phyloP scores from a whole-genome alignment of 352 stramenopile species.

The Phytopythium montanum region DNA sequence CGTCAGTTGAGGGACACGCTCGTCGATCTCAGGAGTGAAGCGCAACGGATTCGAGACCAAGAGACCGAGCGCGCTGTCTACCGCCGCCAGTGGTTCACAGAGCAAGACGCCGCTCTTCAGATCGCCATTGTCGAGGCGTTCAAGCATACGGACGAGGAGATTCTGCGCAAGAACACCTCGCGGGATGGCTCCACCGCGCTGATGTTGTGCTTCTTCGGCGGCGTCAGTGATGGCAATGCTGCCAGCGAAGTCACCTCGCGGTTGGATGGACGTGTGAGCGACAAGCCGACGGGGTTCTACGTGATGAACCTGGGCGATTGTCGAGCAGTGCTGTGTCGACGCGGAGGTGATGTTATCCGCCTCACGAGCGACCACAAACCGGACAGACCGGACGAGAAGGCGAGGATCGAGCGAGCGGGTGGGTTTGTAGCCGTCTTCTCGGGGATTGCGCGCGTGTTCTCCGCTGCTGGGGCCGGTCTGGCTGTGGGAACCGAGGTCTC shows the following conservation, averaged over 20 bases:
- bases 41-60: constrained; percentile 32
- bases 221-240: not conserved
- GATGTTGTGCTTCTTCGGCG: constrained; percentile 43
- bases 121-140: constrained; percentile 36
- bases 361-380: constrained; percentile 64
- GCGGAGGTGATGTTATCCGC: constrained; percentile 21
- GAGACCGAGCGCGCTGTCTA: constrained; percentile 16
- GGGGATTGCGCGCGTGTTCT: constrained; percentile 53
- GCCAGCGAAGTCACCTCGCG: not conserved
- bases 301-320: constrained; percentile 60
- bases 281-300: constrained; percentile 24
- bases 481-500: constrained; percentile 22
- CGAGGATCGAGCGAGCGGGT: constrained; percentile 44
- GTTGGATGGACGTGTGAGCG: constrained; percentile 9
- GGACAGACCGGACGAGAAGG: constrained; percentile 34
- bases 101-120: constrained; percentile 26
- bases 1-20: constrained; percentile 23
- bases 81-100: constrained; percentile 20
- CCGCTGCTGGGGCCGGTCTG: constrained; percentile 32
- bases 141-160: constrained; percentile 29
- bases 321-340: constrained; percentile 51
- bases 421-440: constrained; percentile 46
- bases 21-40: constrained; percentile 21
- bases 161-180: constrained; percentile 40
- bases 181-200: constrained; percentile 51